Conservation (phyloP, 1,284 basidiomycete genomes). For the Sporisorium reilianum region DNA sequence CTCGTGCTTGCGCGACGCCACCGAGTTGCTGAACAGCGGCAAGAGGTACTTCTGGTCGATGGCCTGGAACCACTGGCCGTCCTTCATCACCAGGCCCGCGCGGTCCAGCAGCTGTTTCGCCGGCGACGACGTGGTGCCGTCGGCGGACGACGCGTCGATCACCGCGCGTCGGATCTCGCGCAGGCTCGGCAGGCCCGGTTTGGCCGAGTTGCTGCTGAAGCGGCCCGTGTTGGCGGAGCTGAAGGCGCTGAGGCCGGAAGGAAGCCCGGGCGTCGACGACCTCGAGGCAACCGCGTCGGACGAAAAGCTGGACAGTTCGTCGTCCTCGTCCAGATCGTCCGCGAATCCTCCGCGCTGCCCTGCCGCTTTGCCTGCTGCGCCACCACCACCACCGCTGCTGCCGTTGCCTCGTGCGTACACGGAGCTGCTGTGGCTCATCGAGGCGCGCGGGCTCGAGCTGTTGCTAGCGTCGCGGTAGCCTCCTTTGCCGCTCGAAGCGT, state of each 20-base stretch:
- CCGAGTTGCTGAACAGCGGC: conserved; percentile 88
- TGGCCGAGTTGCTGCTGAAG: conserved; percentile 12
- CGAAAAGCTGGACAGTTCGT: conserved; percentile 27
- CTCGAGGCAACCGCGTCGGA: conserved; percentile 34
- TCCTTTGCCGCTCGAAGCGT: conserved; percentile 27
- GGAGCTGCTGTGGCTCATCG: conserved; percentile 28
- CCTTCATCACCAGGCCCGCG: conserved; percentile 70
- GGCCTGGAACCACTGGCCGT: conserved; percentile 92
- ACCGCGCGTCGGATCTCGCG: conserved; percentile 44
- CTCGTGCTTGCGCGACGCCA: conserved; percentile 70
- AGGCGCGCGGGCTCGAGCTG: conserved; percentile 31
- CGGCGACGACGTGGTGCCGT: conserved; percentile 37
- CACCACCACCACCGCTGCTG: conserved; percentile 1
- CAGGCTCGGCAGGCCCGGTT: conserved; percentile 20
- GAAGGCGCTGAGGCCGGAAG: conserved; percentile 14
- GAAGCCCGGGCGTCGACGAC: conserved; percentile 24
- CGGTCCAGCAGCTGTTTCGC: conserved; percentile 60
- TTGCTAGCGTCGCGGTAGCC: conserved; percentile 42
- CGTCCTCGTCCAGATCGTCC: conserved; percentile 53
- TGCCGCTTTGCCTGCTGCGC: background rate
- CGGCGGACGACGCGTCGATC: conserved; percentile 31
- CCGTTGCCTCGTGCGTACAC: conserved; percentile 17
- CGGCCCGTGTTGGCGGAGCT: conserved; percentile 10
- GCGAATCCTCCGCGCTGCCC: conserved; percentile 33
- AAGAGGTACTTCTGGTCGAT: conserved; percentile 94